Percentiles rank a stretch among this genome's conserved stretches.
phyloP scores from a whole-genome alignment of 306 rosid species.

The Ammopiptanthus mongolicus region DNA sequence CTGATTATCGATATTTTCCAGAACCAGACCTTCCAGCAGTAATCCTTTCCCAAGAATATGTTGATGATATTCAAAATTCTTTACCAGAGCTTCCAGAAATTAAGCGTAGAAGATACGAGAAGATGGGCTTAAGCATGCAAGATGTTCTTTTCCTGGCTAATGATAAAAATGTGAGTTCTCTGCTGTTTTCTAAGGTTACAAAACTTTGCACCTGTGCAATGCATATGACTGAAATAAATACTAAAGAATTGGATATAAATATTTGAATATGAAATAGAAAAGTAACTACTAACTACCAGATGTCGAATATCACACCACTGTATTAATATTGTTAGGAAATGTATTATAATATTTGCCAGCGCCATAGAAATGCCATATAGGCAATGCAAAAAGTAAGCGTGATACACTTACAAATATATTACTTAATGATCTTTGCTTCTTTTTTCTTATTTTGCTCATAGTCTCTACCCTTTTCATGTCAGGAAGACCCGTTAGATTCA shows the following conservation, averaged over 20 bases:
- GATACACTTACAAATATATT: background rate
- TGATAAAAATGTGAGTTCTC: conserved; percentile 66
- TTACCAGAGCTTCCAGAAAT: conserved; percentile 95
- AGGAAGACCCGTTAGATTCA: background rate
- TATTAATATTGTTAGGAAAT: background rate
- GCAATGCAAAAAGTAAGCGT: background rate
- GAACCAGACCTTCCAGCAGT: conserved; percentile 94
- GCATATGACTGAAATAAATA: background rate
- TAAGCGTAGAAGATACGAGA: conserved; percentile 80
- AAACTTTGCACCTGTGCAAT: background rate
- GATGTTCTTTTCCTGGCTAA: conserved; percentile 90
- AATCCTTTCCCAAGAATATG: conserved; percentile 62
- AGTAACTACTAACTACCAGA: background rate
- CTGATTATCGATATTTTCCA: conserved; percentile 97
- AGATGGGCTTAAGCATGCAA: conserved; percentile 89
- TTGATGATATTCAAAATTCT: conserved; percentile 50
- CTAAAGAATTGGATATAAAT: background rate
- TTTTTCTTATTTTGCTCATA: background rate
- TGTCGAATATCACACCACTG: background rate
- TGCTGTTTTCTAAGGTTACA: background rate
- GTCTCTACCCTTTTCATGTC: background rate
- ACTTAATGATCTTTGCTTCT: background rate
- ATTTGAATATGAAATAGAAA: background rate
- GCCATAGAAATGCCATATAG: background rate
- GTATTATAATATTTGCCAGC: background rate